Evolutionary conservation across 805 yeast species (phyloP).

Genomic region (Pichia rugopelliculosa): DNA sequence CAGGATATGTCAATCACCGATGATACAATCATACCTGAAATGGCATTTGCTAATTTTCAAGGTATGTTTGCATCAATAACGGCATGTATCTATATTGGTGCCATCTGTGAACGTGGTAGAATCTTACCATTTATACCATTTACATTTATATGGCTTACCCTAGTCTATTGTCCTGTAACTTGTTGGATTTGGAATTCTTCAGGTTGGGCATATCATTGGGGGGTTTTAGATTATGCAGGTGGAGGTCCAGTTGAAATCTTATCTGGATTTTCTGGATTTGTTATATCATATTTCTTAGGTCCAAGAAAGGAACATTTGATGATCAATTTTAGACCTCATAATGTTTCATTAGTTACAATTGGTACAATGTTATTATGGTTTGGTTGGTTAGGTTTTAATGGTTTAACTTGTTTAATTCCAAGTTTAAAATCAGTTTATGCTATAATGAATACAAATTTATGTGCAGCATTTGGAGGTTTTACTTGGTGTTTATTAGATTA

Average conservation of each 20-base stretch:
- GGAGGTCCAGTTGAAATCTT: slow-evolving; percentile 96
- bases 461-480: slow-evolving; percentile 86
- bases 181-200: slow-evolving; percentile 91
- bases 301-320: slow-evolving; percentile 67
- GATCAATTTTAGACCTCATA: slow-evolving; percentile 91
- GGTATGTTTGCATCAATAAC: slow-evolving; percentile 92
- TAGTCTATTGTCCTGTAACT: slow-evolving; percentile 91
- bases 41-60: slow-evolving; percentile 80
- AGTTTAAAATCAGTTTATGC: slow-evolving; percentile 80
- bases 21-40: slow-evolving; percentile 52
- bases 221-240: slow-evolving; percentile 93
- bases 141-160: slow-evolving; percentile 79
- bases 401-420: slow-evolving; percentile 80
- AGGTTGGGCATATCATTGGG: slow-evolving; percentile 93
- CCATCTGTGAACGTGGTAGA: slow-evolving; percentile 89
- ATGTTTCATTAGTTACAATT: slow-evolving; percentile 81
- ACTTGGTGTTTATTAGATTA: slow-evolving; percentile 90
- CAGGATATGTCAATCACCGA: slow-evolving; percentile 21
- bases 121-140: slow-evolving; percentile 79
- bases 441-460: slow-evolving; percentile 82
- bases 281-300: slow-evolving; percentile 73
- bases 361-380: slow-evolving; percentile 86
- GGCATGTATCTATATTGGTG: slow-evolving; percentile 84
- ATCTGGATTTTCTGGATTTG: slow-evolving; percentile 87
- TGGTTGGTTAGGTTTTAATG: slow-evolving; percentile 96